Evolutionary conservation across 2,329 filamentous ascomycete species (phyloP).

Genomic region (Microsporum canis): DNA sequence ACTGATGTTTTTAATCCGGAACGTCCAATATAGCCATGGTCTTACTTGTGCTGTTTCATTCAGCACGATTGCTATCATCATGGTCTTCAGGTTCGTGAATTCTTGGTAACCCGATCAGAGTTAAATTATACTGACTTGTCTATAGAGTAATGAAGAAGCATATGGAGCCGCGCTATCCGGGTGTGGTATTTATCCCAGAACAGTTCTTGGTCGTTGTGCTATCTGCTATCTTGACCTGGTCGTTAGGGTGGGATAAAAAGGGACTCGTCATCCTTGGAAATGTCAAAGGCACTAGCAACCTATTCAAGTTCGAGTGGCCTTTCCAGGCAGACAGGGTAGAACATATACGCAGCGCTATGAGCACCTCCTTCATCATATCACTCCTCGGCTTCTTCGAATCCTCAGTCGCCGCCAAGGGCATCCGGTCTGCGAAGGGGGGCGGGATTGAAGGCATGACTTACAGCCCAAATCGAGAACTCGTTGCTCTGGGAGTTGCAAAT

Average conservation of each 20-base stretch:
- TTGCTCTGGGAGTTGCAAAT: slow-evolving; percentile 83
- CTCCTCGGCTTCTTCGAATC: slow-evolving; percentile 98
- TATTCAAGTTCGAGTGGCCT: slow-evolving; percentile 77
- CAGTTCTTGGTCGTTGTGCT: slow-evolving; percentile 80
- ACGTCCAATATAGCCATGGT: slow-evolving; percentile 55
- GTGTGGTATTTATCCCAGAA: slow-evolving; percentile 80
- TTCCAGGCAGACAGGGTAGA: slow-evolving; percentile 65
- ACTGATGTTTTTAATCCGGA: slow-evolving; percentile 61
- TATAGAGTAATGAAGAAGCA: slow-evolving; percentile 68
- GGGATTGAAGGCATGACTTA: slow-evolving; percentile 68
- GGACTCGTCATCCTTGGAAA: slow-evolving; percentile 77
- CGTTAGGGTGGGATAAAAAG: slow-evolving; percentile 62
- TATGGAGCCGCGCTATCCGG: slow-evolving; percentile 66
- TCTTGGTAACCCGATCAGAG: background rate
- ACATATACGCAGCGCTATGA: slow-evolving; percentile 75
- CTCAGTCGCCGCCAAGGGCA: slow-evolving; percentile 85
- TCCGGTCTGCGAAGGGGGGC: slow-evolving; percentile 52
- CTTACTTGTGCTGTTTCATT: slow-evolving; percentile 68
- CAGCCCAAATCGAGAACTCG: slow-evolving; percentile 84
- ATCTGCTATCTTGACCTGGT: slow-evolving; percentile 68
- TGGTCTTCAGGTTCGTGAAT: slow-evolving; percentile 62
- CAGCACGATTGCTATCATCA: slow-evolving; percentile 73
- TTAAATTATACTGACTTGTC: background rate
- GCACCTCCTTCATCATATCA: slow-evolving; percentile 85
- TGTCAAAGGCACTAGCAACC: slow-evolving; percentile 61